A percentile compares a stretch with the other conserved stretches of the same genome.
Evolutionary conservation across 495 filamentous ascomycete genomes (phyloP).

Genomic region (Melanomma pulvis-pyrius): DNA sequence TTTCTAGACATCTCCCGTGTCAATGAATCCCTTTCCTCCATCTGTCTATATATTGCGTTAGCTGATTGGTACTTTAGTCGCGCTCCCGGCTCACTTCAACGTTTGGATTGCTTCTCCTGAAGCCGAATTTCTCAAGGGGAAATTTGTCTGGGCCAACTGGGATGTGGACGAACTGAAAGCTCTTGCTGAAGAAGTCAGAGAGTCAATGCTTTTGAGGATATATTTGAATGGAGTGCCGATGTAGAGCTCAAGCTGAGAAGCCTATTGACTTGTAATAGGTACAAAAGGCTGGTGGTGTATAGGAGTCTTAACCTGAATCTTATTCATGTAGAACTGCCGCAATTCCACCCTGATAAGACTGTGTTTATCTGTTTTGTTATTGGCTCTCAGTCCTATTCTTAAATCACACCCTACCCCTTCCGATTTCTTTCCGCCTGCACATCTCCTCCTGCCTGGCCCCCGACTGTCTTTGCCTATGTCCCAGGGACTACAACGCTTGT

Average conservation of each 20-base stretch:
- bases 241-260: conserved; percentile 2
- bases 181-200: conserved; percentile 47
- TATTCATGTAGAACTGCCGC: neutral
- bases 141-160: conserved; percentile 56
- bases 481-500: too few relatives aligned
- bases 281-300: neutral
- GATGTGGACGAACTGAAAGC: conserved; percentile 56
- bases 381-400: neutral
- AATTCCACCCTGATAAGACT: neutral
- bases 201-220: conserved; percentile 4
- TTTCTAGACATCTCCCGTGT: neutral
- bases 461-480: too few relatives aligned
- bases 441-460: too few relatives aligned
- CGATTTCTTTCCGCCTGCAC: too few relatives aligned
- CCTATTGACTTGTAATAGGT: neutral
- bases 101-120: conserved; percentile 56
- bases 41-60: conserved; percentile 2
- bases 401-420: too few relatives aligned
- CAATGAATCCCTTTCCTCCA: conserved; percentile 6
- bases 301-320: neutral
- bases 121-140: conserved; percentile 52
- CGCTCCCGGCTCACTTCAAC: conserved; percentile 49
- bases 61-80: conserved; percentile 37
- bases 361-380: neutral
- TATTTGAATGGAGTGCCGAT: conserved; percentile 12